These are phyloP conservation scores for Phymatotrichopsis omnivora DNA, from an alignment of 2,329 filamentous ascomycete genomes.

Conservation along the genomic window DNA sequence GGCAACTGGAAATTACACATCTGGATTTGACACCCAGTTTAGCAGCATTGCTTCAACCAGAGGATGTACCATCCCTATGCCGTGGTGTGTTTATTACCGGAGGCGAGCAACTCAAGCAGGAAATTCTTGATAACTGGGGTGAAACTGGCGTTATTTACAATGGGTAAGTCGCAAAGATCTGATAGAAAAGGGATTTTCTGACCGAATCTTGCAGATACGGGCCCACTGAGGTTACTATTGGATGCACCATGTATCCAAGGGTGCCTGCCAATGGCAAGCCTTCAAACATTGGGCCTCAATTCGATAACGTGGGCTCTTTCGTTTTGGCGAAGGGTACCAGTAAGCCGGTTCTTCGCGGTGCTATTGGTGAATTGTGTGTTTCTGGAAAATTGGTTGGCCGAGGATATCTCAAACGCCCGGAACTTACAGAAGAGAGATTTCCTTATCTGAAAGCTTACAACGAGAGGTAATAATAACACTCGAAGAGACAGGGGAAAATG, in stretches of 20 bases:
- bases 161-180: constrained; percentile 43
- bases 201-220: constrained; percentile 44
- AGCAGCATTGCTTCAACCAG: constrained; percentile 64
- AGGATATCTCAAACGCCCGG: constrained; percentile 70
- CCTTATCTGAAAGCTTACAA: constrained; percentile 49
- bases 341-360: constrained; percentile 63
- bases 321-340: constrained; percentile 62
- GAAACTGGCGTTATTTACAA: constrained; percentile 75
- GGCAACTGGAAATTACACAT: constrained; percentile 66
- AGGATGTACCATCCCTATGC: constrained; percentile 69
- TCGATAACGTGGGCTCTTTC: constrained; percentile 76
- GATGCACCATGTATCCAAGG: constrained; percentile 78
- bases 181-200: neutral
- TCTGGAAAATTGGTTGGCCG: constrained; percentile 79
- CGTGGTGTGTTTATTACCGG: constrained; percentile 87
- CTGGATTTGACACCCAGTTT: constrained; percentile 86
- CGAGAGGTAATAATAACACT: constrained; percentile 41
- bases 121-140: constrained; percentile 81
- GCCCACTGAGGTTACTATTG: constrained; percentile 86
- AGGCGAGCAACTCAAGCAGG: constrained; percentile 76
- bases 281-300: constrained; percentile 79
- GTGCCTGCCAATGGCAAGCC: constrained; percentile 68
- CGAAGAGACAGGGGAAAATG: no score
- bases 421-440: constrained; percentile 70
- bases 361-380: constrained; percentile 77